Conservation (phyloP, 192 early-diverging fungal genomes). For the Coemansia sp. region DNA sequence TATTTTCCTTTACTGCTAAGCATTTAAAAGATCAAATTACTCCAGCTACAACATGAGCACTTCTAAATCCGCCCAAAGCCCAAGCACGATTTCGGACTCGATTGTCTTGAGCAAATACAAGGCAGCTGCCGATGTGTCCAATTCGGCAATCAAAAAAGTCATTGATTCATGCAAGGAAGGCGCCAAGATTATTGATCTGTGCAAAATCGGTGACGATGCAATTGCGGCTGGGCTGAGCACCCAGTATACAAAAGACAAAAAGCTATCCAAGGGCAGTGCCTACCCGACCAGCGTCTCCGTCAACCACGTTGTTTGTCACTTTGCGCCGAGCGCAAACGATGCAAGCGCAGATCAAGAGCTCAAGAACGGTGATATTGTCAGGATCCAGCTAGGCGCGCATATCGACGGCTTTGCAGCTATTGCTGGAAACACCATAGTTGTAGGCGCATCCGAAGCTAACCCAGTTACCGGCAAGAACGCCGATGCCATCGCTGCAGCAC, state of each 20-base stretch:
- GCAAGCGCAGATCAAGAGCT: conserved; percentile 62
- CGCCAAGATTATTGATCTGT: conserved; percentile 84
- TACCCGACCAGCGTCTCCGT: conserved; percentile 86
- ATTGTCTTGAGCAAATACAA: conserved; percentile 90
- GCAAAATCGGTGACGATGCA: conserved; percentile 81
- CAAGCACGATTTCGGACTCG: conserved; percentile 66
- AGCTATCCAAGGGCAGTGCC: conserved; percentile 77
- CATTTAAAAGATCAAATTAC: background rate
- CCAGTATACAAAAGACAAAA: conserved; percentile 74
- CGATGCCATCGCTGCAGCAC: conserved; percentile 85
- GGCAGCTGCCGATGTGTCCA: conserved; percentile 85
- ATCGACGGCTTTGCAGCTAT: conserved; percentile 88
- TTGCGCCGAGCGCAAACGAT: conserved; percentile 77
- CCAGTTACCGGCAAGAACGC: conserved; percentile 77
- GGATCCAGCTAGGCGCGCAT: conserved; percentile 86
- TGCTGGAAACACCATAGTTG: conserved; percentile 79
- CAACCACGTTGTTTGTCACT: conserved; percentile 82
- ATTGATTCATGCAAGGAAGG: conserved; percentile 60
- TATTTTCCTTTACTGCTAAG: background rate
- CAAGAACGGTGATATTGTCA: conserved; percentile 83
- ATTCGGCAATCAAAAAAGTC: conserved; percentile 57
- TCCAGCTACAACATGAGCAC: conserved; percentile 27
- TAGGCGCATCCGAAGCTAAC: conserved; percentile 70
- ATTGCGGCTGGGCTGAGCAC: conserved; percentile 69
- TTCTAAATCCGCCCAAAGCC: conserved; percentile 11